phyloP scores from a whole-genome alignment of 345 rosid species.

The Populus simonii region DNA sequence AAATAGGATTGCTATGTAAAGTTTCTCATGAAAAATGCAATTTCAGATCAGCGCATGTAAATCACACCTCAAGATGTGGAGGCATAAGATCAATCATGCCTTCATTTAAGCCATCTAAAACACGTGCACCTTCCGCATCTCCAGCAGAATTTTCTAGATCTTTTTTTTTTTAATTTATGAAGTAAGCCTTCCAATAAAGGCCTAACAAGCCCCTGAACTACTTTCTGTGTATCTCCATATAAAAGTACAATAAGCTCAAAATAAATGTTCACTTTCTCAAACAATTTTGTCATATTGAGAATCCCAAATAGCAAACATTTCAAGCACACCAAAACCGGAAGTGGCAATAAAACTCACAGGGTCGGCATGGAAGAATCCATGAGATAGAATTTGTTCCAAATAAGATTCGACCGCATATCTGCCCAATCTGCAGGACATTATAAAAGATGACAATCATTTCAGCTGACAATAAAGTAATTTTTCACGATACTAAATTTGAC shows the following conservation, averaged over 20 bases:
- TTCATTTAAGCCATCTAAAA: not conserved
- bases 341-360: constrained; percentile 54
- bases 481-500: constrained; percentile 8
- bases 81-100: not conserved
- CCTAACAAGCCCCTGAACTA: not conserved
- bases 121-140: not conserved
- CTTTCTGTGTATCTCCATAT: not conserved
- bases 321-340: not conserved
- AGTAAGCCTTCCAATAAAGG: not conserved
- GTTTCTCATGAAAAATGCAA: not conserved
- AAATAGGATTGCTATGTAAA: not conserved
- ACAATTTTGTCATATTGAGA: not conserved
- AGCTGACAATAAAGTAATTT: constrained; percentile 4
- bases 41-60: not conserved
- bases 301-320: not conserved
- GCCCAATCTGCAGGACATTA: constrained; percentile 57
- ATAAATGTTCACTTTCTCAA: not conserved
- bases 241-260: not conserved
- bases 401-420: constrained; percentile 98
- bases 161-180: not conserved
- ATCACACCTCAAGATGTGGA: not conserved
- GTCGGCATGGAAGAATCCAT: constrained; percentile 98
- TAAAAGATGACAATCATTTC: constrained; percentile 9
- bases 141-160: not conserved
- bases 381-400: constrained; percentile 95